phyloP scores from a whole-genome alignment of 805 yeast species.

The Hagleromyces aurorensis region DNA sequence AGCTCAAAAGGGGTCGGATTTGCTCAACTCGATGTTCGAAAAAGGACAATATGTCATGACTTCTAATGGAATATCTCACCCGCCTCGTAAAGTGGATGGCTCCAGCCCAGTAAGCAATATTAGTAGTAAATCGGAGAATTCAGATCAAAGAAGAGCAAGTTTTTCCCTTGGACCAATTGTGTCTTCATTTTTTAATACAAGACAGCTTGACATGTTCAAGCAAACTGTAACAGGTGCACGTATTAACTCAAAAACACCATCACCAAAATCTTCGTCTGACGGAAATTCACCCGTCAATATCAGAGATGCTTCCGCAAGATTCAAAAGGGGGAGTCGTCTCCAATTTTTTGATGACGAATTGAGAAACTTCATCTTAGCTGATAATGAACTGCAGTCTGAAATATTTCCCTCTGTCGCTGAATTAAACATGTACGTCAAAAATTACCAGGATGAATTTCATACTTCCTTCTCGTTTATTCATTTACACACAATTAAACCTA shows the following conservation, averaged over 20 bases:
- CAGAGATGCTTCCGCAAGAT: constrained; percentile 7
- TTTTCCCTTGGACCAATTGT: constrained; percentile 11
- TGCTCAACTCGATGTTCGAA: no score
- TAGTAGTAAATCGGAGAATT: constrained; percentile 5
- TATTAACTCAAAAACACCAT: constrained; percentile 5
- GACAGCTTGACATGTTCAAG: constrained; percentile 60
- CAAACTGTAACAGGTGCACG: constrained; percentile 24
- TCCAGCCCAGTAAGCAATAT: constrained; percentile 11
- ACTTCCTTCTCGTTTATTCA: constrained; percentile 81
- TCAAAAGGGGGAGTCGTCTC: constrained; percentile 7
- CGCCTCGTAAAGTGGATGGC: no score
- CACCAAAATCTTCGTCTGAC: constrained; percentile 7
- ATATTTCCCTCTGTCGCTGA: constrained; percentile 74
- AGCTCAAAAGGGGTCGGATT: no score
- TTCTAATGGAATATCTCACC: no score
- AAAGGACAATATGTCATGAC: no score
- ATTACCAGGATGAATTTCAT: constrained; percentile 72
- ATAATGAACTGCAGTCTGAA: constrained; percentile 44
- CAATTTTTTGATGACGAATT: constrained; percentile 42
- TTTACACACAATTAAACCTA: constrained; percentile 48
- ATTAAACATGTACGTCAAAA: constrained; percentile 63
- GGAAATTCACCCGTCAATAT: constrained; percentile 6
- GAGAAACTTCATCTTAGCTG: constrained; percentile 44
- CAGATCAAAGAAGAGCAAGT: constrained; percentile 5
- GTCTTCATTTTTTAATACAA: constrained; percentile 51